These are phyloP conservation scores for Rossbeevera mucosa DNA, from an alignment of 768 basidiomycete genomes.

Conservation along the genomic window DNA sequence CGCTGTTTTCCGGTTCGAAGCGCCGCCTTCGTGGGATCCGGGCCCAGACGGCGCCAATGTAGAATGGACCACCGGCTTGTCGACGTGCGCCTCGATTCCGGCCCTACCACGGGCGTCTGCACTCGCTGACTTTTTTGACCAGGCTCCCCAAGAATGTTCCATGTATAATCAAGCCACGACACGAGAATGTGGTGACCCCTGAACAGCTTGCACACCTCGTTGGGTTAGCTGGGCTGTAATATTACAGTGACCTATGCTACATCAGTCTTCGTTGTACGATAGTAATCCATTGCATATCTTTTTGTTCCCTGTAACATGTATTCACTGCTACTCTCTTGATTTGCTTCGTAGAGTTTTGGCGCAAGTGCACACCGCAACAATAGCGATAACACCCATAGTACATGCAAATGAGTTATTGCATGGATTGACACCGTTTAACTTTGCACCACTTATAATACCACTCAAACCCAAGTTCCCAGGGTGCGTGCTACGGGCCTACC, in stretches of 20 bases:
- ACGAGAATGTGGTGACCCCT: not conserved
- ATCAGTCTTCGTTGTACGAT: too few species aligned
- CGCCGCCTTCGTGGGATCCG: not conserved
- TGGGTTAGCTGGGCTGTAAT: not conserved
- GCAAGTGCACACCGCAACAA: too few species aligned
- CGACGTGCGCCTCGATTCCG: not conserved
- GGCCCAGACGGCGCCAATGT: not conserved
- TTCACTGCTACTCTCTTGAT: too few species aligned
- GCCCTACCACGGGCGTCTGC: not conserved
- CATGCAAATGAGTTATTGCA: too few species aligned
- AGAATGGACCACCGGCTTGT: not conserved
- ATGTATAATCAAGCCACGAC: not conserved
- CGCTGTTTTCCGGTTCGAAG: not conserved
- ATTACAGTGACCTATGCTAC: too few species aligned
- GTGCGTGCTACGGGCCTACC: too few species aligned
- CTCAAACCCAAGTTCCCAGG: not conserved
- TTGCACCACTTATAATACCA: too few species aligned
- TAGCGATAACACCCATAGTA: too few species aligned
- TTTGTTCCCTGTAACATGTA: too few species aligned
- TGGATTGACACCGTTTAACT: too few species aligned
- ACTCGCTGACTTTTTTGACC: not conserved
- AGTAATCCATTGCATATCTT: too few species aligned
- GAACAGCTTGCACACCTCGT: not conserved
- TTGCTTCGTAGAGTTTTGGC: too few species aligned
- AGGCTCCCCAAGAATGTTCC: not conserved